Percentiles rank a stretch among this genome's conserved stretches.
Evolutionary conservation across 208 protist genomes (phyloP).

Genomic region (Leishmania mexicana): DNA sequence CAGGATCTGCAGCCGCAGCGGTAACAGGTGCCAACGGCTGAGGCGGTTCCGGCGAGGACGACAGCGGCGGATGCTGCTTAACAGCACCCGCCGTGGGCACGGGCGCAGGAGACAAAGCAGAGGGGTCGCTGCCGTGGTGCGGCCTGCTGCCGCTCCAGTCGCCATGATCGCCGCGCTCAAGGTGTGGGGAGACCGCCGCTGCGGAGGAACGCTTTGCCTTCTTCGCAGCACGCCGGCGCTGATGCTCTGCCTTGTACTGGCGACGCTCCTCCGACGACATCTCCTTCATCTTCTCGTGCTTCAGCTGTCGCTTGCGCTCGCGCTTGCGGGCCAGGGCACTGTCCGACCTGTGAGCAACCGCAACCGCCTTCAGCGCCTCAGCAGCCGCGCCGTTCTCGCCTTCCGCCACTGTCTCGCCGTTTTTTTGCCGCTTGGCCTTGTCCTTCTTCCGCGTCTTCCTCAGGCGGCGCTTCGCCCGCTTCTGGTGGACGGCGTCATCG

Average conservation of each 20-base stretch:
- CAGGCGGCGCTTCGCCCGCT: constrained; percentile 33
- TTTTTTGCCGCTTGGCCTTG: constrained; percentile 7
- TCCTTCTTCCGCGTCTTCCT: constrained; percentile 24
- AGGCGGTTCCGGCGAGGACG: background rate
- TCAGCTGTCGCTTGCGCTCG: constrained; percentile 31
- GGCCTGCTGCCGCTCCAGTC: background rate
- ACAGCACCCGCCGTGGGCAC: background rate
- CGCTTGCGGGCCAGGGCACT: constrained; percentile 31
- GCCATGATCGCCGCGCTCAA: background rate
- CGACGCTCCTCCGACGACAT: constrained; percentile 31
- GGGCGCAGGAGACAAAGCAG: background rate
- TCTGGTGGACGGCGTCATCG: constrained; percentile 30
- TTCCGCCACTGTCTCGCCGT: background rate
- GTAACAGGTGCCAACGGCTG: background rate
- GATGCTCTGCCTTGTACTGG: constrained; percentile 24
- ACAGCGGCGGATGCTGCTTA: background rate
- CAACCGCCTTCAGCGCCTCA: background rate
- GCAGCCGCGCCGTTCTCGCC: background rate
- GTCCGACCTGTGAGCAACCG: constrained; percentile 14
- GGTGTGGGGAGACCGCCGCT: background rate
- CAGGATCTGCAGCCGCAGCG: background rate
- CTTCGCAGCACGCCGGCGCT: constrained; percentile 31
- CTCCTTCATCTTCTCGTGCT: constrained; percentile 24
- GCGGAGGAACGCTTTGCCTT: constrained; percentile 10
- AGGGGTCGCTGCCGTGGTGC: background rate